Percentiles rank a stretch among this genome's conserved stretches.
These are phyloP conservation scores for Adansonia gregorii DNA, from an alignment of 441 rosid genomes.

Conservation along the genomic window DNA sequence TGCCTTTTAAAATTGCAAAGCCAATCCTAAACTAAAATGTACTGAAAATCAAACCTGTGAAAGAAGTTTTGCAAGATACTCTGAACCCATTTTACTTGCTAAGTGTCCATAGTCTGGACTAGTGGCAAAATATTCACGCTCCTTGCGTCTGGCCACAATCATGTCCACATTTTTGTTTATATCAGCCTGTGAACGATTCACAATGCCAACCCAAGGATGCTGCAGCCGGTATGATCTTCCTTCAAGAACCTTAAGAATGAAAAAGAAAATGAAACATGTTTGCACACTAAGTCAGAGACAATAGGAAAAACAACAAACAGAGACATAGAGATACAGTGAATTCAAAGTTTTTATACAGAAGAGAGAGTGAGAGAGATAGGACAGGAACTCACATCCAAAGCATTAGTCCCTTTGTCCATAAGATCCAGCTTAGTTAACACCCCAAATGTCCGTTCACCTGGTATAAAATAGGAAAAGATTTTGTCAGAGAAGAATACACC, in stretches of 20 bases:
- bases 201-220: constrained; percentile 99
- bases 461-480: constrained; percentile 27
- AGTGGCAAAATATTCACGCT: constrained; percentile 86
- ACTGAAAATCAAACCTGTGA: constrained; percentile 64
- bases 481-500: not conserved
- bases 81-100: constrained; percentile 94
- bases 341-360: too few species aligned
- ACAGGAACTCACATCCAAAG: constrained; percentile 59
- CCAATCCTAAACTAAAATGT: not conserved
- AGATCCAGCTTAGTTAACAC: constrained; percentile 88
- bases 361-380: constrained; percentile 8
- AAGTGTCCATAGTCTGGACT: constrained; percentile 97
- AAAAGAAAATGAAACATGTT: constrained; percentile 19
- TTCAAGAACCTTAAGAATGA: constrained; percentile 71
- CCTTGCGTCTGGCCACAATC: constrained; percentile 93
- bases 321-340: not conserved
- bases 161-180: constrained; percentile 90
- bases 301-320: not conserved
- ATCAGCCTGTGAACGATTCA: constrained; percentile 98
- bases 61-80: constrained; percentile 90
- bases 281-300: not conserved
- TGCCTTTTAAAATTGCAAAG: not conserved
- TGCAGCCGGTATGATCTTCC: constrained; percentile 90
- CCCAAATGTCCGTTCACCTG: constrained; percentile 91
- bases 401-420: constrained; percentile 96